Conservation (phyloP, 164 flowering plant genomes). For the Tetracentron sinense region DNA sequence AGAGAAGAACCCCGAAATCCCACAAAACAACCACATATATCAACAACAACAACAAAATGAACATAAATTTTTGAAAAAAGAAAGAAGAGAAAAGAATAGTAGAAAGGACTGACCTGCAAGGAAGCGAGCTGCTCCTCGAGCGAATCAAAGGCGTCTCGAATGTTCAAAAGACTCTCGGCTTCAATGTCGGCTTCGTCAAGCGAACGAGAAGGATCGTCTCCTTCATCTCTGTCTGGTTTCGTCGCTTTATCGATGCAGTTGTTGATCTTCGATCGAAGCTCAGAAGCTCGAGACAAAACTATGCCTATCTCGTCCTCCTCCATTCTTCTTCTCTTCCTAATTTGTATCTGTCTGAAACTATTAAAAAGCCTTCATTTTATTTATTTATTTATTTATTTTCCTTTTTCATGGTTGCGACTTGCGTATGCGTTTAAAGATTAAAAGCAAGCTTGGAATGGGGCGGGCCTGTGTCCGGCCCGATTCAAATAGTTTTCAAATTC, state of each 20-base stretch:
- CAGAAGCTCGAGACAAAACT: slow-evolving; percentile 63
- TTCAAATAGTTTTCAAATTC: too few species aligned
- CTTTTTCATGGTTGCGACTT: too few species aligned
- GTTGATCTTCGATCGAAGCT: slow-evolving; percentile 66
- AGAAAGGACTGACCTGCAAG: slow-evolving; percentile 55
- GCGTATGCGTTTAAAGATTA: too few species aligned
- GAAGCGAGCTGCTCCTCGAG: slow-evolving; percentile 76
- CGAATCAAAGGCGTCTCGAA: slow-evolving; percentile 73
- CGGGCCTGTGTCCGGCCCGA: too few species aligned
- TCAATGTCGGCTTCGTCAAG: slow-evolving; percentile 38
- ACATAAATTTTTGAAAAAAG: too few species aligned
- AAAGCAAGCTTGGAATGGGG: too few species aligned
- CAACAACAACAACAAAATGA: background rate
- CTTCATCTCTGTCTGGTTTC: slow-evolving; percentile 6
- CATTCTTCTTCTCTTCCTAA: slow-evolving; percentile 26
- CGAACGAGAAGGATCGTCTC: background rate
- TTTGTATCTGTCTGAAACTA: too few species aligned
- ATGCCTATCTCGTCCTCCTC: slow-evolving; percentile 67
- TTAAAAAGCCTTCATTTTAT: too few species aligned
- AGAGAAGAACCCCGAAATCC: background rate
- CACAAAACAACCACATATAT: background rate
- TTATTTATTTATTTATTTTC: too few species aligned
- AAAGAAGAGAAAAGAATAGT: background rate
- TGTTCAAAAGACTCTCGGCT: slow-evolving; percentile 51
- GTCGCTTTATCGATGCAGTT: slow-evolving; percentile 48